Base-by-base conservation (phyloP, 2,329 filamentous ascomycete genomes). In the Periglandula ipomoeae region DNA sequence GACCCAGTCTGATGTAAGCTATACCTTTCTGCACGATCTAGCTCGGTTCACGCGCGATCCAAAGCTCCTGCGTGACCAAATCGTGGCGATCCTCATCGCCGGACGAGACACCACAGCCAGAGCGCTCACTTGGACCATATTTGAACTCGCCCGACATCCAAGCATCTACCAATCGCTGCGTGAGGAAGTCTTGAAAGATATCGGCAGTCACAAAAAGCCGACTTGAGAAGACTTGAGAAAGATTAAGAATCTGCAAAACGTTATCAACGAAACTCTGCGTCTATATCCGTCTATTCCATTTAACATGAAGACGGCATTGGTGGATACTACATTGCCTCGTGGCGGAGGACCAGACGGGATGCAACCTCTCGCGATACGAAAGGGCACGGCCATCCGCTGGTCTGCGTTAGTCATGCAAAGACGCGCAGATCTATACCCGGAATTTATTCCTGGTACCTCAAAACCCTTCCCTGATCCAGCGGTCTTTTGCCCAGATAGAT, bases 1-100 rank as follows among this genome's bases (percentile, higher is more conserved):
- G 9, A 56, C 79, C 50, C 89, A 87, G 61, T 79, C 80, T 9
- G 85, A 87, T 61, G 70, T 76, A 52, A 79, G 76, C 35, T 91
- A 93, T 65, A 94, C 86, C 1, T 95, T 96, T 69, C 76, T 95
- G 20, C 86, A 95, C 66, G 86, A 89, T 34, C 78, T 96, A 3
- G 88, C 89, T 42, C 75, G 76, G 24, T 89, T 88, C 69, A 95
- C 89, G 0, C 81, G 86, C 27, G 79, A 85, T 61, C 73, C 74
- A 50, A 77, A 74, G 46, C 78, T 89, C 3, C 76, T 96, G 15
- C 87, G 89, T 27, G 89, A 95, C 65, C 89, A 96, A 65, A 74
- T 95, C 44, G 79, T 93, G 22, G 84, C 85, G 35, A 78, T 95
- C 7, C 77, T 96, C 3, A 76, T 96, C 13, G 90, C 90, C 1